Base-by-base conservation (phyloP, 129 eudicot species). In the Centaurea solstitialis region DNA sequence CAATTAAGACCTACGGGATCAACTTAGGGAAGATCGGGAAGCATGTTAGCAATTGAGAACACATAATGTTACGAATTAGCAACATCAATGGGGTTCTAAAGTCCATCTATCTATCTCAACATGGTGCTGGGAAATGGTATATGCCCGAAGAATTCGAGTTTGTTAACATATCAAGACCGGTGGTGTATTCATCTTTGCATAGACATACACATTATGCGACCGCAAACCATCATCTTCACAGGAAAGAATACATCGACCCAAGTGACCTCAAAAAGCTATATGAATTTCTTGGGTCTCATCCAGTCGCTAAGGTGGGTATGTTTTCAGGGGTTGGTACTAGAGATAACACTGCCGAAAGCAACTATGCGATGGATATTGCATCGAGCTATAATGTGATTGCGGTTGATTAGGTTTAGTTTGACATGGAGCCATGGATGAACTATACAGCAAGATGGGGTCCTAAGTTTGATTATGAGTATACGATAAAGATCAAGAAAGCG, bases 1-100 rank as follows among this genome's bases (percentile, higher is more conserved):
- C 87, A 85, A 70, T 3, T 82, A 9, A 87, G 87, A 23, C 75
- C 83, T 17, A 22, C 79, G 8, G 43, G 20, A 70, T 88, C 11
- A 26, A 68, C 23, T 69, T 88, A 13, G 79, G 84, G 4, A 9
- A 17, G 7, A 72, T 88, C 13, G 91, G 91, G 33, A 85, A 88
- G 68, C 91, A 88, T 50, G 87, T 85, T n/a, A 45, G 87, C 22
- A 89, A 88, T n/a, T 88, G 91, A 88, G 89, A 88, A 38, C 91
- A 88, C 59, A 21, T 88, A 1, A 85, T 85, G 4, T 62, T 88
- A 70, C 76, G 91, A 65, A 33, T 88, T 0, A 82, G 81, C 26
- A 88, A 88, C 80, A 82, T 45, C 45, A 15, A 72, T 33, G 91
- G 91, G 10, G 30, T 2, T 17, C 68, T 88, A 41, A 82, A 77